Evolutionary conservation across 225 moss, liverwort and hornwort species (phyloP).

Genomic region (Polytrichum formosum): DNA sequence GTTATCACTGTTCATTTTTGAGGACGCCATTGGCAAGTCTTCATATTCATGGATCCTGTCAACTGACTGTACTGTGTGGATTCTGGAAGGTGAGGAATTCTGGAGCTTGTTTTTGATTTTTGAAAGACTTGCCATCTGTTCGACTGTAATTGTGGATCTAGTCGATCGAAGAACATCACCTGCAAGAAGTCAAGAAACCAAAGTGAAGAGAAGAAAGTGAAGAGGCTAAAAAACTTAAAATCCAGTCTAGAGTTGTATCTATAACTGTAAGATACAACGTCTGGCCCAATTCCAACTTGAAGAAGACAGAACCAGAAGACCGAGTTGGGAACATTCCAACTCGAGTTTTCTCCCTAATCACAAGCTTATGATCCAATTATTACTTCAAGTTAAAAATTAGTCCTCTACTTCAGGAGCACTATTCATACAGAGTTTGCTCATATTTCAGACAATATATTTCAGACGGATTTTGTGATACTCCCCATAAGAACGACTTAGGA

Average conservation of each 20-base stretch:
- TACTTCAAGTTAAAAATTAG: too few relatives aligned
- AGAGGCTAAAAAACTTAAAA: background rate
- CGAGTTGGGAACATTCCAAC: too few relatives aligned
- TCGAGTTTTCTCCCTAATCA: background rate
- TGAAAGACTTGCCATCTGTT: constrained; percentile 26
- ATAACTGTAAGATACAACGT: too few relatives aligned
- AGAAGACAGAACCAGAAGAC: too few relatives aligned
- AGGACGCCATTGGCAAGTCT: constrained; percentile 3
- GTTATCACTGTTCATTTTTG: constrained; percentile 5
- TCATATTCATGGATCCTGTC: constrained; percentile 9
- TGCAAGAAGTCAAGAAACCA: constrained; percentile 3
- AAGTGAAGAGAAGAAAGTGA: background rate
- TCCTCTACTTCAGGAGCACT: too few relatives aligned
- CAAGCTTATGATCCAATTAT: background rate
- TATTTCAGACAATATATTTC: too few relatives aligned
- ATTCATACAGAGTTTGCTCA: too few relatives aligned
- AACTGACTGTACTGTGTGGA: background rate
- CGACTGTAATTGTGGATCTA: constrained; percentile 15
- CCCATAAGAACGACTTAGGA: too few relatives aligned
- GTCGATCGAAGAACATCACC: constrained; percentile 7
- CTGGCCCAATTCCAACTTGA: too few relatives aligned
- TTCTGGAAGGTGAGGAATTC: background rate
- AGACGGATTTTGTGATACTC: too few relatives aligned
- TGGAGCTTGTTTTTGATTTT: constrained; percentile 40
- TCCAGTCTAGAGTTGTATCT: too few relatives aligned